Base-by-base conservation (phyloP, 306 rosid species). In the Carpinus viminea region DNA sequence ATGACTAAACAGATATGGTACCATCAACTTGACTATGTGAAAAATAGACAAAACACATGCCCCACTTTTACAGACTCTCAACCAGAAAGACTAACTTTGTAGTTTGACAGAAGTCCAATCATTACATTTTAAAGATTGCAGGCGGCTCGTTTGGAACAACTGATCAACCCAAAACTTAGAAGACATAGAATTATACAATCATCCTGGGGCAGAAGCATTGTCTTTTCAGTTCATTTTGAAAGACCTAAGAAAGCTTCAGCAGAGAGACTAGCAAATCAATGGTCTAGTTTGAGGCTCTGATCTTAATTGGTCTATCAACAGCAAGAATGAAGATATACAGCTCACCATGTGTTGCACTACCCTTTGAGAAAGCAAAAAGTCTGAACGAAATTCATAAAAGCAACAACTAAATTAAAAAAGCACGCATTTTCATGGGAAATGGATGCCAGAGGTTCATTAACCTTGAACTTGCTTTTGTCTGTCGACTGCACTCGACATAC, bases 391-490 rank as follows among this genome's bases (percentile, higher is more conserved):
- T n/a, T n/a, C 55, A 26, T 28, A 66, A 52, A 50, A 73, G 69
- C 43, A 70, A 17, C 7, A 69, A 48, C 34, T 36, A 80, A 50
- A 68, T 79, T 74, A 6, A 61, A 50, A 62, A 1, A 11, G 16
- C 55, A 79, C 68, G 71, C 72, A 74, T 53, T 52, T 75, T 21
- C 65, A 78, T 36, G 62, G 68, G 26, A 74, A 11, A 66, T 72
- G 60, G 43, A 55, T 20, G 51, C 34, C 45, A 69, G n/a, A 74
- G 65, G 84, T 50, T 75, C 46, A 75, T 78, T 78, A 79, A 96
- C 99, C 99, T 96, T 96, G 79, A 96, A 93, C 86, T 96, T 96
- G 96, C 99, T 96, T 88, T 90, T 93, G 83, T 93, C 99, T 8
- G 96, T 82, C 53, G 99, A 90, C 16, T 89, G 94, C 21, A 96